Evolutionary conservation across 2,329 filamentous ascomycete species (phyloP).

Genomic region (Verticillium albo-atrum): DNA sequence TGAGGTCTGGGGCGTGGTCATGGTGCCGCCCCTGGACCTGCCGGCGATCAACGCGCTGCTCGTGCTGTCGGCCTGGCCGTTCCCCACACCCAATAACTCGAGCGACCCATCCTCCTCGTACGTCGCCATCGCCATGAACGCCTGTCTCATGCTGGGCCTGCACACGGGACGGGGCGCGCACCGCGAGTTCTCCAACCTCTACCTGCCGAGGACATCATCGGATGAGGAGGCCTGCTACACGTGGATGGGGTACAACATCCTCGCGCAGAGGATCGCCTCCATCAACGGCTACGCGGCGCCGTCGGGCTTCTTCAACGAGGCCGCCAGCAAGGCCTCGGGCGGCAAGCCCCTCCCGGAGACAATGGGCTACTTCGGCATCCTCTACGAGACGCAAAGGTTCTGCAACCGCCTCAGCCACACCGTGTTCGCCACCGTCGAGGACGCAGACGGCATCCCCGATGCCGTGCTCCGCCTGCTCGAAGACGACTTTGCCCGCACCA

Average conservation of each 20-base stretch:
- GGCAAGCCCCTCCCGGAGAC: slow-evolving; percentile 32
- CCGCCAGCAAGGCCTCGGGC: slow-evolving; percentile 39
- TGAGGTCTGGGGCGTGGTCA: slow-evolving; percentile 40
- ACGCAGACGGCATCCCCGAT: slow-evolving; percentile 40
- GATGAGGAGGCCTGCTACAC: slow-evolving; percentile 49
- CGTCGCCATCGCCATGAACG: slow-evolving; percentile 40
- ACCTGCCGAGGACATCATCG: slow-evolving; percentile 30
- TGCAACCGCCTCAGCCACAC: slow-evolving; percentile 43
- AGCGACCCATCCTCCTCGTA: slow-evolving; percentile 46
- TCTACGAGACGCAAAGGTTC: slow-evolving; percentile 47
- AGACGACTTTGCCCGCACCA: slow-evolving; percentile 46
- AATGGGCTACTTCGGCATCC: slow-evolving; percentile 38
- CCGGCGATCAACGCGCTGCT: slow-evolving; percentile 48
- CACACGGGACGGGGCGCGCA: slow-evolving; percentile 49
- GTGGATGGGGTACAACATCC: slow-evolving; percentile 49
- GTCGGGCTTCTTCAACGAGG: slow-evolving; percentile 40
- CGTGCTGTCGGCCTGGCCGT: slow-evolving; percentile 46
- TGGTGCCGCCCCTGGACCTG: slow-evolving; percentile 37
- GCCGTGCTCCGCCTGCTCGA: slow-evolving; percentile 44
- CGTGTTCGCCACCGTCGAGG: slow-evolving; percentile 42
- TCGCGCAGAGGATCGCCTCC: slow-evolving; percentile 41
- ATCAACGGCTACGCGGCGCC: slow-evolving; percentile 42
- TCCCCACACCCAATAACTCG: slow-evolving; percentile 45
- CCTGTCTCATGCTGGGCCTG: slow-evolving; percentile 43
- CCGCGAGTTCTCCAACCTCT: slow-evolving; percentile 39